Conservation (phyloP, 1,284 basidiomycete species). For the Gomphus sp. region DNA sequence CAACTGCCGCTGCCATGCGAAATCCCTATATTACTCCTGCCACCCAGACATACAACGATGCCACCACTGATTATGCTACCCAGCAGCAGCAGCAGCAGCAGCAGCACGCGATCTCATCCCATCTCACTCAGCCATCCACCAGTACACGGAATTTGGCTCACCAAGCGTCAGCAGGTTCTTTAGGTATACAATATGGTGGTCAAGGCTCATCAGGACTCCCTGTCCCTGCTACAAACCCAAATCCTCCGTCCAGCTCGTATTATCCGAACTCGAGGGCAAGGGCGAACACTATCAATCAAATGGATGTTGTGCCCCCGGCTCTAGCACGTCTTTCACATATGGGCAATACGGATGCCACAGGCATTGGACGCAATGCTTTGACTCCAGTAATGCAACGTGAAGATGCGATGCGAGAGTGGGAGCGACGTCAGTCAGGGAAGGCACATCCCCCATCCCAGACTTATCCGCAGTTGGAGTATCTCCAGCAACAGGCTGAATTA, state of each 20-base stretch:
- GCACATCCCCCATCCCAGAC: conserved; percentile 47
- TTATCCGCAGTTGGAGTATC: conserved; percentile 80
- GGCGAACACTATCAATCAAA: conserved; percentile 81
- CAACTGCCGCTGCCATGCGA: conserved; percentile 54
- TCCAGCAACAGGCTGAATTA: conserved; percentile 88
- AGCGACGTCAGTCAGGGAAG: conserved; percentile 65
- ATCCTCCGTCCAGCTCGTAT: conserved; percentile 56
- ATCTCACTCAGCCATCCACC: conserved; percentile 24
- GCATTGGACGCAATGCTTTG: conserved; percentile 70
- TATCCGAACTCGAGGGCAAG: conserved; percentile 58
- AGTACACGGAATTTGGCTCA: conserved; percentile 22
- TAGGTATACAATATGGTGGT: conserved; percentile 33
- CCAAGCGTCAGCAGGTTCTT: conserved; percentile 27
- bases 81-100: conserved; percentile 27
- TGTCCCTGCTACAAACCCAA: conserved; percentile 29
- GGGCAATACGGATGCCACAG: conserved; percentile 68
- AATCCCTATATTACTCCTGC: conserved; percentile 61
- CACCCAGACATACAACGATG: conserved; percentile 18
- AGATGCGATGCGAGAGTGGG: conserved; percentile 87
- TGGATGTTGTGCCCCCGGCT: conserved; percentile 88
- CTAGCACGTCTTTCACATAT: conserved; percentile 82
- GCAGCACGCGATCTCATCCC: conserved; percentile 19
- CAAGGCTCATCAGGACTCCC: conserved; percentile 24
- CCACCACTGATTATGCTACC: conserved; percentile 14
- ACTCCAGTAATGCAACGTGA: conserved; percentile 87